phyloP scores from a whole-genome alignment of 768 basidiomycete species.

The Leccinum aurantiacum region DNA sequence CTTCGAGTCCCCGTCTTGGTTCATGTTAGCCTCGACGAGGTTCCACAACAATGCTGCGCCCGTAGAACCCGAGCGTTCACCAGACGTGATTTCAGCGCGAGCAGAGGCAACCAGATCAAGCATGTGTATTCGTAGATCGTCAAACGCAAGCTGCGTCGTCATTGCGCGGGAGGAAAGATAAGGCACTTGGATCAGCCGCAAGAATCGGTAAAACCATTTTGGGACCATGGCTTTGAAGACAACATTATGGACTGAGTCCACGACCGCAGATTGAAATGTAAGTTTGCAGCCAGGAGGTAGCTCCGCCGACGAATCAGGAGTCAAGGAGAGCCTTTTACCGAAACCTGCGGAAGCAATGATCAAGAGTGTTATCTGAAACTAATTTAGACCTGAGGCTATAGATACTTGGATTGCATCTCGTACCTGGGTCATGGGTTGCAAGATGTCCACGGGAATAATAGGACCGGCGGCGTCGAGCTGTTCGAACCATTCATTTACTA shows the following conservation, averaged over 20 bases:
- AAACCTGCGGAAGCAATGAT: slow-evolving; percentile 44
- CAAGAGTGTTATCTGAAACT: slow-evolving; percentile 35
- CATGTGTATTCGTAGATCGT: slow-evolving; percentile 42
- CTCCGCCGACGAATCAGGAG: slow-evolving; percentile 27
- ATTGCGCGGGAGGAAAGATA: slow-evolving; percentile 34
- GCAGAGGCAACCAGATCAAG: slow-evolving; percentile 40
- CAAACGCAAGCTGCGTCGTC: slow-evolving; percentile 34
- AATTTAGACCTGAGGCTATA: neutral
- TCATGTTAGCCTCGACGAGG: slow-evolving; percentile 49
- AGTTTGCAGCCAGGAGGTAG: slow-evolving; percentile 33
- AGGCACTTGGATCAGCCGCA: slow-evolving; percentile 33
- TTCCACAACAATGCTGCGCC: slow-evolving; percentile 44
- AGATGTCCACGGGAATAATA: slow-evolving; percentile 23
- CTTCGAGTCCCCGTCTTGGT: slow-evolving; percentile 30
- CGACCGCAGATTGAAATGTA: slow-evolving; percentile 39
- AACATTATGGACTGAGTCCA: slow-evolving; percentile 20
- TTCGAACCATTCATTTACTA: slow-evolving; percentile 44
- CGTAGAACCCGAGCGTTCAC: slow-evolving; percentile 18
- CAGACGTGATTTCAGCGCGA: slow-evolving; percentile 35
- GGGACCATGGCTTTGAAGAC: slow-evolving; percentile 35
- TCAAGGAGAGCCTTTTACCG: slow-evolving; percentile 38
- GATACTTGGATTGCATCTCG: neutral
- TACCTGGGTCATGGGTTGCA: slow-evolving; percentile 17
- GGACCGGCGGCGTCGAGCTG: slow-evolving; percentile 30
- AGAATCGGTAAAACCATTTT: slow-evolving; percentile 30